phyloP scores from a whole-genome alignment of 2,329 filamentous ascomycete species.

The Xylariaceae sp. region DNA sequence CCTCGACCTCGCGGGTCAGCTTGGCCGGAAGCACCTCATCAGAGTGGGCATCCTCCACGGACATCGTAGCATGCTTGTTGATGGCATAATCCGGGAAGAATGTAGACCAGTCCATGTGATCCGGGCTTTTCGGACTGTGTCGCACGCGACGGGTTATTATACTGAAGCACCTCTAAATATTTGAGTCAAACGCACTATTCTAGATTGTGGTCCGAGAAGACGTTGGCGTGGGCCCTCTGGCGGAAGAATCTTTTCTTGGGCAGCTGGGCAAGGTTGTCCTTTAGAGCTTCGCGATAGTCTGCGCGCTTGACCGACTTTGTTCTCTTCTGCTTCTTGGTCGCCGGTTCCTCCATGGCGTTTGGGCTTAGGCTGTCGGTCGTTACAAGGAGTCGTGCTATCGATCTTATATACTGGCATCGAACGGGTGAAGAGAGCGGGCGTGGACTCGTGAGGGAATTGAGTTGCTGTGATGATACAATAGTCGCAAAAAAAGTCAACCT shows the following conservation, averaged over 20 bases:
- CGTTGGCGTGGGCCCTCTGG: conserved; percentile 94
- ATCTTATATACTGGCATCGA: not conserved
- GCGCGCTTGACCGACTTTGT: conserved; percentile 28
- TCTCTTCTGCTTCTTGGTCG: conserved; percentile 62
- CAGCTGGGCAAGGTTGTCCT: conserved; percentile 54
- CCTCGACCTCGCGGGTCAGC: conserved; percentile 70
- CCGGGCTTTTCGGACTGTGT: conserved; percentile 69
- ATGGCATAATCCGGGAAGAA: conserved; percentile 73
- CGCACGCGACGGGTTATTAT: conserved; percentile 9
- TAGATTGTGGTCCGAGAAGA: conserved; percentile 90
- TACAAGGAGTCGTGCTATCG: no score
- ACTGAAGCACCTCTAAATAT: conserved; percentile 5
- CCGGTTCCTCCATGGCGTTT: conserved; percentile 36
- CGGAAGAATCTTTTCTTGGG: conserved; percentile 96
- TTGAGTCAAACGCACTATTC: conserved; percentile 63
- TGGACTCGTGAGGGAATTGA: no score
- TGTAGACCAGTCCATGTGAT: conserved; percentile 84
- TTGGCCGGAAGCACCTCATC: conserved; percentile 16
- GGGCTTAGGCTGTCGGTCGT: no score
- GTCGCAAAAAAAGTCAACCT: no score
- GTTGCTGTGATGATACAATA: no score
- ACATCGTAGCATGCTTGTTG: conserved; percentile 31
- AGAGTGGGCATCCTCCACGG: conserved; percentile 14
- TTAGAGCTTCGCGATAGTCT: conserved; percentile 56
- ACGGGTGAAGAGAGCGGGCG: no score